Evolutionary conservation across 306 rosid genomes (phyloP).

Genomic region (Sophora flavescens): DNA sequence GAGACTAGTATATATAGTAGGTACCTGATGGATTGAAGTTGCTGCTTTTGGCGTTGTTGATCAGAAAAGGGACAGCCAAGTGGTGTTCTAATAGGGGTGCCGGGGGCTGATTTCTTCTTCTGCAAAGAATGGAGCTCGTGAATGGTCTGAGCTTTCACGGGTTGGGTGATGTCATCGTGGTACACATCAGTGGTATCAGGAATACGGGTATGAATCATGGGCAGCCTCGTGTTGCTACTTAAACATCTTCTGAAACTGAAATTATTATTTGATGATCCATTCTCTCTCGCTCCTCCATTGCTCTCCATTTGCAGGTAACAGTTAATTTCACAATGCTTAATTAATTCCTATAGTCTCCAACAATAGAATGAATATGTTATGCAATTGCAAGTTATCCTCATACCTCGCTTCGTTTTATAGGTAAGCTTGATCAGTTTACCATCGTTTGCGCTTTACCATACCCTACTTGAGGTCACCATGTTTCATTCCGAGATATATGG

Average conservation of each 20-base stretch:
- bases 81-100: conserved; percentile 55
- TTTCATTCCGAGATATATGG: not conserved
- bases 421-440: not conserved
- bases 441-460: not conserved
- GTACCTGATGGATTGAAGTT: conserved; percentile 84
- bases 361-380: not conserved
- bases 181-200: conserved; percentile 50
- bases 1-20: too few species aligned
- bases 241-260: conserved; percentile 45
- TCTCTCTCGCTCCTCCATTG: conserved; percentile 5
- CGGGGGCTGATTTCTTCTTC: conserved; percentile 71
- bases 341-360: not conserved
- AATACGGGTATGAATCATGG: conserved; percentile 61
- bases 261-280: conserved; percentile 35
- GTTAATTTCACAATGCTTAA: too few species aligned
- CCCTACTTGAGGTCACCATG: not conserved
- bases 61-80: conserved; percentile 55
- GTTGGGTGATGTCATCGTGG: conserved; percentile 70
- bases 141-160: conserved; percentile 73
- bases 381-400: too few species aligned
- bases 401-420: not conserved
- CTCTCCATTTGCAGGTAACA: conserved; percentile 41
- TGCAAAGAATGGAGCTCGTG: conserved; percentile 82
- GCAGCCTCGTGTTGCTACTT: conserved; percentile 35
- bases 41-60: conserved; percentile 62